Evolutionary conservation across 1,284 basidiomycete genomes (phyloP).

Genomic region (Ustilago loliicola): DNA sequence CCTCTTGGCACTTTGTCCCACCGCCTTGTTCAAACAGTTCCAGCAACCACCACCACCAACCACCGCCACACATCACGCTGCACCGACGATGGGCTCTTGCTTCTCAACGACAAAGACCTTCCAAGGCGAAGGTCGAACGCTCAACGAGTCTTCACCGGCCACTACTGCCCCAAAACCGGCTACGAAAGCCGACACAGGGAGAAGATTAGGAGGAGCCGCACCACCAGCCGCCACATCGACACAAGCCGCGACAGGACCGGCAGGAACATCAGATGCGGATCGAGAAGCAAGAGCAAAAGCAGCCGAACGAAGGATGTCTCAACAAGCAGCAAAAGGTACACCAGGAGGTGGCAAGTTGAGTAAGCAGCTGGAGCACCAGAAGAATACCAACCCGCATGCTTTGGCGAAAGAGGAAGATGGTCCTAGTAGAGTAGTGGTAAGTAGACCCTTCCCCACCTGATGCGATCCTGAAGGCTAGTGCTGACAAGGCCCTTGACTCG

Average conservation of each 20-base stretch:
- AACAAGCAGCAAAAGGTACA: constrained; percentile 33
- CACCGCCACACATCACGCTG: neutral
- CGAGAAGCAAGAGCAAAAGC: constrained; percentile 42
- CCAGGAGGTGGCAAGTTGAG: constrained; percentile 36
- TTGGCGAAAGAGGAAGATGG: constrained; percentile 12
- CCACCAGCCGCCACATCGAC: neutral
- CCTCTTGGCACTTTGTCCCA: neutral
- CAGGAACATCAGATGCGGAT: constrained; percentile 16
- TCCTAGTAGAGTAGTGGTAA: constrained; percentile 42
- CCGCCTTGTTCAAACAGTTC: neutral
- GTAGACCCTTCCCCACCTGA: constrained; percentile 5
- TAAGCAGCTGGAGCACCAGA: constrained; percentile 29
- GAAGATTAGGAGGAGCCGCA: constrained; percentile 21
- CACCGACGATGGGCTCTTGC: constrained; percentile 36
- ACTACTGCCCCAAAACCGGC: neutral
- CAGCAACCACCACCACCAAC: neutral
- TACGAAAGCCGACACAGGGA: constrained; percentile 8
- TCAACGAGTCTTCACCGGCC: constrained; percentile 11
- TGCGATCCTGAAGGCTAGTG: neutral
- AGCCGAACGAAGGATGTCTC: constrained; percentile 32
- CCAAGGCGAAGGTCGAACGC: constrained; percentile 34
- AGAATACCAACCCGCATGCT: constrained; percentile 15
- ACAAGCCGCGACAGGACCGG: neutral
- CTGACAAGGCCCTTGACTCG: neutral
- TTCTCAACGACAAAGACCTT: constrained; percentile 29